Evolutionary conservation across 345 rosid species (phyloP).

Genomic region (Euphorbia pulcherrima): DNA sequence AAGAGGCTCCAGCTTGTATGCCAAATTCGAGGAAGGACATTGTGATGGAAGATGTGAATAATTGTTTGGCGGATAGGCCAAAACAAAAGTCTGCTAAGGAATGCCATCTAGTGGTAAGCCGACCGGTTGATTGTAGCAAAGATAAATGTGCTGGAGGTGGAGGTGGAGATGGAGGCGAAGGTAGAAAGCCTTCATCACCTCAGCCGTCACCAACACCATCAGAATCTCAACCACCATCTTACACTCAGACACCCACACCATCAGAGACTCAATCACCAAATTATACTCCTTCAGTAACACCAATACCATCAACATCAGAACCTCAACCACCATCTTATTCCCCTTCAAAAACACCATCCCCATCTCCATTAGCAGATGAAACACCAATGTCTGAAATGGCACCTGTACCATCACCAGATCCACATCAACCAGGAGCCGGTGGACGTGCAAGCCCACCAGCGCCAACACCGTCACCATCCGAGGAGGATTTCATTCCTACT

Average conservation of each 20-base stretch:
- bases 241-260: slow-evolving; percentile 5
- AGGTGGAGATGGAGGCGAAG: too few species aligned
- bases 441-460: background rate
- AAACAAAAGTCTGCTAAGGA: slow-evolving; percentile 34
- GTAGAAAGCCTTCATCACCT: background rate
- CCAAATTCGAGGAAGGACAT: slow-evolving; percentile 23
- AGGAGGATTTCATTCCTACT: too few species aligned
- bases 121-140: slow-evolving; percentile 67
- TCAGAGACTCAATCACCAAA: slow-evolving; percentile 4
- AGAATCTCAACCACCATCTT: slow-evolving; percentile 2
- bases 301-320: slow-evolving; percentile 9
- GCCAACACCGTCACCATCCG: too few species aligned
- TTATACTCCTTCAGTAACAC: too few species aligned
- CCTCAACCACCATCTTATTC: background rate
- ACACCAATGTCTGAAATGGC: background rate
- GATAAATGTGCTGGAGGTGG: slow-evolving; percentile 38
- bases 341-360: background rate
- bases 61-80: slow-evolving; percentile 51
- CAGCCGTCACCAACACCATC: background rate
- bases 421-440: background rate
- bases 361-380: background rate
- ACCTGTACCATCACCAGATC: background rate
- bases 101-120: slow-evolving; percentile 45
- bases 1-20: slow-evolving; percentile 41
- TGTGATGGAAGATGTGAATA: slow-evolving; percentile 42